phyloP scores from a whole-genome alignment of 2,329 filamentous ascomycete species.

The Thyridium curvatum region DNA sequence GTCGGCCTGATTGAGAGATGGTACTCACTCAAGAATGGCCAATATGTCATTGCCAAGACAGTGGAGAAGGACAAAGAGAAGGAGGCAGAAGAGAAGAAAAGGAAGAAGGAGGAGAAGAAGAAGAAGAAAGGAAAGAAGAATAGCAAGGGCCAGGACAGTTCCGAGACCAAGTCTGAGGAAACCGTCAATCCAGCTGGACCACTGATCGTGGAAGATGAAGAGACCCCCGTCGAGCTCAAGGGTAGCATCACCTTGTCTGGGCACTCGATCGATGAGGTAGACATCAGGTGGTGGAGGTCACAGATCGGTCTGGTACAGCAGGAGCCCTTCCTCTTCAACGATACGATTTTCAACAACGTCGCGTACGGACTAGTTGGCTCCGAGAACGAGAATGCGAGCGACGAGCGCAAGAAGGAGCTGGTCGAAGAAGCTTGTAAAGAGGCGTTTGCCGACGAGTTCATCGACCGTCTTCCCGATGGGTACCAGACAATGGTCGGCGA shows the following conservation, averaged over 20 bases:
- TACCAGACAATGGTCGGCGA: conserved; percentile 16
- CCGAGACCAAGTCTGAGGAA: conserved; percentile 41
- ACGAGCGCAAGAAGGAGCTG: conserved; percentile 35
- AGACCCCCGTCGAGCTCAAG: conserved; percentile 36
- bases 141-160: conserved; percentile 19
- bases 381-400: conserved; percentile 10
- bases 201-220: conserved; percentile 67
- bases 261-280: conserved; percentile 69
- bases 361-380: conserved; percentile 35
- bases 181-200: conserved; percentile 53
- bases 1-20: conserved; percentile 65
- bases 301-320: conserved; percentile 34
- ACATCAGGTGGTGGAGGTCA: conserved; percentile 54
- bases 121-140: conserved; percentile 11
- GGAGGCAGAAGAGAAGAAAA: conserved; percentile 30
- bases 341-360: conserved; percentile 43
- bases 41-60: conserved; percentile 44
- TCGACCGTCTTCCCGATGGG: conserved; percentile 26
- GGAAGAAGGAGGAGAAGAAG: conserved; percentile 19
- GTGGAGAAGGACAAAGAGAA: conserved; percentile 39
- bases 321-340: conserved; percentile 31
- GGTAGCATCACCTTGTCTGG: conserved; percentile 49
- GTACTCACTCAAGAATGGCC: conserved; percentile 33
- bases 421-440: conserved; percentile 48
- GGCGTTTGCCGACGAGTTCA: conserved; percentile 53